These are phyloP conservation scores for Saposhnikovia divaricata DNA, from an alignment of 129 eudicot species.

Conservation along the genomic window DNA sequence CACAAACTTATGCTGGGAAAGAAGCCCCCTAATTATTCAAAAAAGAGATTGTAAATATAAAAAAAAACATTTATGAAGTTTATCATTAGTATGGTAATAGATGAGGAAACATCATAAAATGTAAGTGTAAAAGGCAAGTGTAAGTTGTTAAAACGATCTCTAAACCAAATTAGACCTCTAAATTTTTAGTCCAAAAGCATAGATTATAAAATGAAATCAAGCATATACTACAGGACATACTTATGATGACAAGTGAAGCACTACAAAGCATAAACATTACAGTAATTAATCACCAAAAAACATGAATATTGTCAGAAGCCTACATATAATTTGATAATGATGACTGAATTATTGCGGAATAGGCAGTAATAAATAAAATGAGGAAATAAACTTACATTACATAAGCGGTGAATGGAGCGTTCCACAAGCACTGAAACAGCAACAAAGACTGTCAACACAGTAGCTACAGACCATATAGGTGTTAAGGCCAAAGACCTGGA, in stretches of 20 bases:
- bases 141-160: background rate
- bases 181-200: background rate
- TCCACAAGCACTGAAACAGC: too few relatives aligned
- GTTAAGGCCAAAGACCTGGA: slow-evolving; percentile 88
- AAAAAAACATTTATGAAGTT: background rate
- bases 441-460: slow-evolving; percentile 91
- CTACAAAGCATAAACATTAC: too few relatives aligned
- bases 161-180: background rate
- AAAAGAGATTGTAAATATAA: slow-evolving; percentile 5
- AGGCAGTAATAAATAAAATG: too few relatives aligned
- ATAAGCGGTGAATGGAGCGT: too few relatives aligned
- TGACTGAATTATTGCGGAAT: too few relatives aligned
- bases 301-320: too few relatives aligned
- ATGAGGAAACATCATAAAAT: background rate
- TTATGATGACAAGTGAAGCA: background rate
- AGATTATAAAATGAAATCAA: background rate
- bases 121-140: background rate
- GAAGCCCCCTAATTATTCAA: background rate
- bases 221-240: background rate
- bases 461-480: slow-evolving; percentile 99
- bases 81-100: background rate
- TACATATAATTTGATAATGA: too few relatives aligned
- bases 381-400: too few relatives aligned
- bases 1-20: too few relatives aligned
- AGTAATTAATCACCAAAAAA: too few relatives aligned